Conservation (phyloP, 2,329 filamentous ascomycete species). For the Grosmannia huntii region DNA sequence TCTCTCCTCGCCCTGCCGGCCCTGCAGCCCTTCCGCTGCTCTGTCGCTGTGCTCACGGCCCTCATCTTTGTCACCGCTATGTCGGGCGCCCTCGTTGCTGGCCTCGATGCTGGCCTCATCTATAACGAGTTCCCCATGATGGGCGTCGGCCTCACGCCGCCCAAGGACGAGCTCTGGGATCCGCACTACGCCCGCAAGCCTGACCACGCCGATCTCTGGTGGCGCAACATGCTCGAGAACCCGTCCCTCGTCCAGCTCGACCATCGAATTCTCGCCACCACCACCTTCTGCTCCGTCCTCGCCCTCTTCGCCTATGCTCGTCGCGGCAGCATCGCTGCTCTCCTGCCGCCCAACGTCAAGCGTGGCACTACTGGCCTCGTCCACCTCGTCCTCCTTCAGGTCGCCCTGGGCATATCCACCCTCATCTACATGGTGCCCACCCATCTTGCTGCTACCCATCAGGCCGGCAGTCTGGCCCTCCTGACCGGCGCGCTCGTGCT, state of each 20-base stretch:
- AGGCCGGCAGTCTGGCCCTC: conserved; percentile 77
- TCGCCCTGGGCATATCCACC: conserved; percentile 75
- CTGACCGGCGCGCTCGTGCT: conserved; percentile 72
- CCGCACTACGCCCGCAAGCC: conserved; percentile 70
- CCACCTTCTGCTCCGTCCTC: conserved; percentile 72
- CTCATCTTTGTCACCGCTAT: conserved; percentile 84
- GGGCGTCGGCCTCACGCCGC: conserved; percentile 73
- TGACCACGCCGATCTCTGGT: conserved; percentile 76
- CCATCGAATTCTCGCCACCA: conserved; percentile 82
- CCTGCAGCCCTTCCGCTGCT: conserved; percentile 61
- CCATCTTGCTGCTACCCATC: conserved; percentile 77
- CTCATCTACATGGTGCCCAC: conserved; percentile 89
- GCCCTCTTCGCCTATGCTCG: conserved; percentile 71
- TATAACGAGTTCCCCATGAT: conserved; percentile 98
- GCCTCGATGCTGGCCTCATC: conserved; percentile 89
- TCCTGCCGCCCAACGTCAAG: conserved; percentile 49
- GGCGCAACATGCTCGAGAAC: conserved; percentile 97
- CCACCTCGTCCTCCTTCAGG: conserved; percentile 72
- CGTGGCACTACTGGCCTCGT: conserved; percentile 68
- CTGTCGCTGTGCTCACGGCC: conserved; percentile 54
- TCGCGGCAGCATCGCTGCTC: conserved; percentile 41
- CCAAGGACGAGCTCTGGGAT: conserved; percentile 71
- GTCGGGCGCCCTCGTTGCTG: conserved; percentile 87
- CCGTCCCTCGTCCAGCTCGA: conserved; percentile 91
- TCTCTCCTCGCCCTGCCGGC: conserved; percentile 50